These are phyloP conservation scores for Notholithocarpus densiflorus DNA, from an alignment of 306 rosid genomes.

Conservation along the genomic window DNA sequence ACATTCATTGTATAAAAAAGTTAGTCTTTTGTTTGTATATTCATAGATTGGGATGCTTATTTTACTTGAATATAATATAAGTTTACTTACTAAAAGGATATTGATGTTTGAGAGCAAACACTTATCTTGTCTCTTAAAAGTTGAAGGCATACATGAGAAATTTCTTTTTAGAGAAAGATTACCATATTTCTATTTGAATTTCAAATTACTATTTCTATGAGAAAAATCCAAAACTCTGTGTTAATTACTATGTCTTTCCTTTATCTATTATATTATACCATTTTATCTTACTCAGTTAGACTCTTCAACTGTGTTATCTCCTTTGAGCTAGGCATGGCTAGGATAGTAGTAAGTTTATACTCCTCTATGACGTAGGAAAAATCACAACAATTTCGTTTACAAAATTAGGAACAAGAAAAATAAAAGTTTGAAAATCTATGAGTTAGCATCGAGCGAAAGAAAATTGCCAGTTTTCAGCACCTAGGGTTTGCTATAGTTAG, in stretches of 20 bases:
- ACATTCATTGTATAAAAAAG: neutral
- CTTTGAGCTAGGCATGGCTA: slow-evolving; percentile 1
- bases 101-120: neutral
- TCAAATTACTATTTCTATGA: neutral
- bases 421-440: too few relatives aligned
- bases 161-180: neutral
- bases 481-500: too few relatives aligned
- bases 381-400: too few relatives aligned
- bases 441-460: too few relatives aligned
- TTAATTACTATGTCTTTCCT: neutral
- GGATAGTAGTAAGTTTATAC: neutral
- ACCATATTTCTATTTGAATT: neutral
- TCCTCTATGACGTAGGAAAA: too few relatives aligned
- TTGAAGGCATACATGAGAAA: neutral
- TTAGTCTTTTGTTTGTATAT: neutral
- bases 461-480: too few relatives aligned
- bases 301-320: slow-evolving; percentile 6
- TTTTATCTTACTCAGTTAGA: neutral
- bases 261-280: neutral
- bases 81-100: neutral
- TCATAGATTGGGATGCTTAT: neutral
- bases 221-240: neutral
- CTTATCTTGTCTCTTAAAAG: neutral
- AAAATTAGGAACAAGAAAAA: too few relatives aligned
- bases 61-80: neutral